Conservation (phyloP, 768 basidiomycete genomes). For the Boletales sp. region DNA sequence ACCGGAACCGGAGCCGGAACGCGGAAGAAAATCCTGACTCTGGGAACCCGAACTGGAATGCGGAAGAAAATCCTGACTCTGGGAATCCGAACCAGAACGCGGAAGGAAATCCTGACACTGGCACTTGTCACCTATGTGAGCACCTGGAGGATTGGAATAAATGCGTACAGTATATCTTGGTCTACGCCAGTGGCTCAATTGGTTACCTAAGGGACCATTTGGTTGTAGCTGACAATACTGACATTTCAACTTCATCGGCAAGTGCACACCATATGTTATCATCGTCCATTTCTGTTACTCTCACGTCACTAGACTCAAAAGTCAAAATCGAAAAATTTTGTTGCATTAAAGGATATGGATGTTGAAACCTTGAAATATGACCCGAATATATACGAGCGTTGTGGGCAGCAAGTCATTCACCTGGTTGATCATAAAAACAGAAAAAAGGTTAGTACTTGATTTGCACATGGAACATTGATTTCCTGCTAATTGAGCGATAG, state of each 20-base stretch:
- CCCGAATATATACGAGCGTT: neutral
- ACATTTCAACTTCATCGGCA: neutral
- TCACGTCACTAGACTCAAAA: no score
- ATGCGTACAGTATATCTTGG: neutral
- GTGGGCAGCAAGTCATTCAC: neutral
- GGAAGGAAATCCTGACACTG: neutral
- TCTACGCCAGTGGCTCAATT: neutral
- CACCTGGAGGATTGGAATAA: neutral
- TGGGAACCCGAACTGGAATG: neutral
- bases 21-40: neutral
- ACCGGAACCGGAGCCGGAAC: neutral
- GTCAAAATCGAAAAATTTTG: neutral
- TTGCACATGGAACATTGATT: neutral
- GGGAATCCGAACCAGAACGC: neutral
- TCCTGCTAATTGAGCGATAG: neutral
- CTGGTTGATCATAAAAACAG: neutral
- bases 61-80: neutral
- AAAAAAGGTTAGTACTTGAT: neutral
- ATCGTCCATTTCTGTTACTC: neutral
- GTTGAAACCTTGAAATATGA: accelerated
- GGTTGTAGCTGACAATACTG: neutral
- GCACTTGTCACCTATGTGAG: neutral
- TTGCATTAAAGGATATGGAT: accelerated
- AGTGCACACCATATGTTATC: neutral
- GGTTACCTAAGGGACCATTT: neutral